Evolutionary conservation across 2,329 filamentous ascomycete species (phyloP).

Genomic region (Alternaria incomplexa): DNA sequence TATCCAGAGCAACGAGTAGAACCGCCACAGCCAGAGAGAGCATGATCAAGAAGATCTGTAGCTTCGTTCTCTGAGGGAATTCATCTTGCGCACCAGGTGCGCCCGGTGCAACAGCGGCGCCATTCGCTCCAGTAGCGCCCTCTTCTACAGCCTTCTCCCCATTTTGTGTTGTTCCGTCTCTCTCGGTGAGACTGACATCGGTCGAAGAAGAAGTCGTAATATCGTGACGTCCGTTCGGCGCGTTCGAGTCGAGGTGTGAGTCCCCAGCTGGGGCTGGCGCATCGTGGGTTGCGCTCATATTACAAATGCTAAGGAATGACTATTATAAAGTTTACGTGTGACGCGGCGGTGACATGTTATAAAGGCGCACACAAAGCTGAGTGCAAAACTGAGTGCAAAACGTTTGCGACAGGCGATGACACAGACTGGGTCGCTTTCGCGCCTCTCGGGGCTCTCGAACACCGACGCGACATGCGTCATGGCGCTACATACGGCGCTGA

Average conservation of each 20-base stretch:
- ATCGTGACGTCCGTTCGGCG: conserved; percentile 18
- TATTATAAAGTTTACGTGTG: not conserved
- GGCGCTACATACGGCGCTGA: conserved; percentile 1
- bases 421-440: conserved; percentile 1
- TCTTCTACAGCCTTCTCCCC: conserved; percentile 2
- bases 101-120: conserved; percentile 14
- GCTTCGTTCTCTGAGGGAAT: conserved; percentile 42
- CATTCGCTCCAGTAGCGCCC: conserved; percentile 6
- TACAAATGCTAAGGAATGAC: not conserved
- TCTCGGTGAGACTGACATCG: conserved; percentile 16
- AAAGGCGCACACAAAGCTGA: not conserved
- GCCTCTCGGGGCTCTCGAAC: conserved; percentile 4
- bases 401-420: not conserved
- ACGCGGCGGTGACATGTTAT: conserved; percentile 5
- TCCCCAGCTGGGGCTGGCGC: not conserved
- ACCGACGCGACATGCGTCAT: conserved; percentile 8
- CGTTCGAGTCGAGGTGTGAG: not conserved
- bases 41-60: conserved; percentile 58
- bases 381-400: not conserved
- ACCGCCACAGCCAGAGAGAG: conserved; percentile 59
- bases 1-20: conserved; percentile 66
- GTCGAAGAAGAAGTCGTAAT: conserved; percentile 22
- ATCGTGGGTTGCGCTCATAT: conserved; percentile 14
- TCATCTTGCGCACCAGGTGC: conserved; percentile 27
- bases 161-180: conserved; percentile 7